Percentiles rank a stretch among this genome's conserved stretches.
Evolutionary conservation across 192 early-diverging fungal genomes (phyloP).

Genomic region (Coemansia sp.): DNA sequence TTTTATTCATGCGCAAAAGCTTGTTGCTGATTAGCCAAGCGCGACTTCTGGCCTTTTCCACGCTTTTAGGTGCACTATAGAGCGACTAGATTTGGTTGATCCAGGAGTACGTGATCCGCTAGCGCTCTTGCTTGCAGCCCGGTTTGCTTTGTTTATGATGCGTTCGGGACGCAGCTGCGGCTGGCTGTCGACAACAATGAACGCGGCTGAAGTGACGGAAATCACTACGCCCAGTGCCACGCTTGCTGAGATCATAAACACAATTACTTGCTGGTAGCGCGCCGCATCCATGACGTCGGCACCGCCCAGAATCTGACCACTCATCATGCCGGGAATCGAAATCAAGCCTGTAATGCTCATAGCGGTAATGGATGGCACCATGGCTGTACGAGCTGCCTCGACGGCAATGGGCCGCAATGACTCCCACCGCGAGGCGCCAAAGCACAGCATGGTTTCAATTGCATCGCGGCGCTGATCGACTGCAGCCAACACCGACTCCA

Average conservation of each 20-base stretch:
- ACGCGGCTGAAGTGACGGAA: constrained; percentile 23
- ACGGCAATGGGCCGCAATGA: constrained; percentile 68
- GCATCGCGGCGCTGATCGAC: constrained; percentile 50
- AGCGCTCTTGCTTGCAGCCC: not conserved
- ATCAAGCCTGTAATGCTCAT: constrained; percentile 80
- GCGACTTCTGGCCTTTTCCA: constrained; percentile 11
- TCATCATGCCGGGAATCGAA: constrained; percentile 89
- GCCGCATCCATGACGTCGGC: constrained; percentile 74
- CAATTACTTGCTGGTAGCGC: constrained; percentile 79
- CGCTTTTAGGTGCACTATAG: constrained; percentile 27
- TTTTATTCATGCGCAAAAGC: no score
- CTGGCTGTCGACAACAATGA: constrained; percentile 33
- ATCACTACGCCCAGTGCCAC: constrained; percentile 61
- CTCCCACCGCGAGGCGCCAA: constrained; percentile 85
- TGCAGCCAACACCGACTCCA: constrained; percentile 58
- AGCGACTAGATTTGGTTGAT: constrained; percentile 11
- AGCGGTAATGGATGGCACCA: constrained; percentile 78
- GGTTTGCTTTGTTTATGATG: constrained; percentile 5
- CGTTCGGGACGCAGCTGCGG: constrained; percentile 37
- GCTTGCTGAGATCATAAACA: constrained; percentile 82
- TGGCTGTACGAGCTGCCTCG: constrained; percentile 71
- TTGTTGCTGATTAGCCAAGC: no score
- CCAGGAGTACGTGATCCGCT: not conserved
- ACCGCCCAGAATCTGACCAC: constrained; percentile 82
- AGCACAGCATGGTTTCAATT: constrained; percentile 63